Conservation (phyloP, 1,284 basidiomycete species). For the Mycena sp. region DNA sequence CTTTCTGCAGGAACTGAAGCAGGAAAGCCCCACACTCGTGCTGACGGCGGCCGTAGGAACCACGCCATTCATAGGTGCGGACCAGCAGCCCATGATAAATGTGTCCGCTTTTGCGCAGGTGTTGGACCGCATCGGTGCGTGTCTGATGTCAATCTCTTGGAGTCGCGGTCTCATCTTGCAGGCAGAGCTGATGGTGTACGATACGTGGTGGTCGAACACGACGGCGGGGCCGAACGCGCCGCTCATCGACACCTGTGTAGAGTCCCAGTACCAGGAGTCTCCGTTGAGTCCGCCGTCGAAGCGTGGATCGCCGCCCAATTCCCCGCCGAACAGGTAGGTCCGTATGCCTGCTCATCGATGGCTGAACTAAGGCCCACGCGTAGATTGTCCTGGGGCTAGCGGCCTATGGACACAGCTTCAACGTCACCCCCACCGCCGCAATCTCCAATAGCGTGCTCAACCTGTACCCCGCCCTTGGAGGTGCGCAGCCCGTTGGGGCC, state of each 20-base stretch:
- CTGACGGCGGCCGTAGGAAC: conserved; percentile 78
- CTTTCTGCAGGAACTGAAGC: conserved; percentile 81
- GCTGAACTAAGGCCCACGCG: neutral
- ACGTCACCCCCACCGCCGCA: conserved; percentile 52
- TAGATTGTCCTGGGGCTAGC: conserved; percentile 75
- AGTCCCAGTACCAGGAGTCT: conserved; percentile 53
- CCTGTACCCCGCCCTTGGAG: conserved; percentile 60
- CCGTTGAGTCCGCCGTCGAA: conserved; percentile 75
- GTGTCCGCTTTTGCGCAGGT: no score
- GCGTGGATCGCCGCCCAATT: conserved; percentile 84
- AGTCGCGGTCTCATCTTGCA: no score
- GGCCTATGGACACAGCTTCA: conserved; percentile 75
- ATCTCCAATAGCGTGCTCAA: conserved; percentile 47
- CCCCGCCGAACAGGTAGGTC: conserved; percentile 61
- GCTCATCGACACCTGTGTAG: conserved; percentile 78
- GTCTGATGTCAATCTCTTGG: no score
- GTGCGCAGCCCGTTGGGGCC: conserved; percentile 54
- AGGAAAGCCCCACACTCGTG: conserved; percentile 60
- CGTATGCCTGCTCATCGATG: neutral
- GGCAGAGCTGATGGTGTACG: no score
- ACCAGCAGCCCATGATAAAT: no score
- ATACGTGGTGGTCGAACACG: no score
- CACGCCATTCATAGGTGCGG: no score
- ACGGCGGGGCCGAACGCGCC: conserved; percentile 86
- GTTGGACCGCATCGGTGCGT: no score